Evolutionary conservation across 2,329 filamentous ascomycete genomes (phyloP).

Genomic region (Paecilomyces niveus): DNA sequence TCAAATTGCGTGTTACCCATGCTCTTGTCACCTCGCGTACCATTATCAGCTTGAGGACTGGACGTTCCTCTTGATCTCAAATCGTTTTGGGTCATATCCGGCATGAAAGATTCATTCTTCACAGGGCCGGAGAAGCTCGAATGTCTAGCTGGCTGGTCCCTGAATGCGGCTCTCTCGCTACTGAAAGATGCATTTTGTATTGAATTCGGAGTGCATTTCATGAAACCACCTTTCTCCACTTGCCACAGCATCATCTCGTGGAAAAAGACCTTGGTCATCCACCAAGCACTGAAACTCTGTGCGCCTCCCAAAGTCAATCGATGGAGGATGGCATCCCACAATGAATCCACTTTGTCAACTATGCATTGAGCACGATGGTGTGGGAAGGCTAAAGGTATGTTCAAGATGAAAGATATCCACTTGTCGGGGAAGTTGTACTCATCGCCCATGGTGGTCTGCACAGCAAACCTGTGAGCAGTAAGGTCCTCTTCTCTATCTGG

Average conservation of each 20-base stretch:
- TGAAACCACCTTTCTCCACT: slow-evolving; percentile 83
- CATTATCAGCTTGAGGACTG: slow-evolving; percentile 11
- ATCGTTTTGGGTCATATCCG: slow-evolving; percentile 9
- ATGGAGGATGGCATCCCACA: slow-evolving; percentile 39
- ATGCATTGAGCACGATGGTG: slow-evolving; percentile 38
- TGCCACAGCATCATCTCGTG: slow-evolving; percentile 92
- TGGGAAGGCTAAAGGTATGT: slow-evolving; percentile 31
- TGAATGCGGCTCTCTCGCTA: slow-evolving; percentile 14
- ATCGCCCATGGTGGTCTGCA: slow-evolving; percentile 28
- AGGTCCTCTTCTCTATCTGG: slow-evolving; percentile 25
- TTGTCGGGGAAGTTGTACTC: slow-evolving; percentile 44
- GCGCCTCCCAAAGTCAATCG: slow-evolving; percentile 38
- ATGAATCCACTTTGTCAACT: slow-evolving; percentile 35
- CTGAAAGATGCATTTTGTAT: slow-evolving; percentile 20
- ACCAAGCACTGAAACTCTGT: slow-evolving; percentile 43
- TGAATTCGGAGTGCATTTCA: slow-evolving; percentile 46
- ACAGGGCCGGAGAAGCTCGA: slow-evolving; percentile 8
- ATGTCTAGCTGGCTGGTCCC: slow-evolving; percentile 15
- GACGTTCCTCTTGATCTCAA: slow-evolving; percentile 14
- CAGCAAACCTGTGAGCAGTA: slow-evolving; percentile 26
- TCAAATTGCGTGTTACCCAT: slow-evolving; percentile 10
- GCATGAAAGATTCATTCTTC: slow-evolving; percentile 10
- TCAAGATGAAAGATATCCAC: slow-evolving; percentile 40
- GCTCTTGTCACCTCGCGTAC: slow-evolving; percentile 9
- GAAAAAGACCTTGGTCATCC: slow-evolving; percentile 86